Evolutionary conservation across 2,329 filamentous ascomycete genomes (phyloP), one percentile per base, ranked within the genome.

Genomic region (Calcarisporium arbuscula): DNA sequence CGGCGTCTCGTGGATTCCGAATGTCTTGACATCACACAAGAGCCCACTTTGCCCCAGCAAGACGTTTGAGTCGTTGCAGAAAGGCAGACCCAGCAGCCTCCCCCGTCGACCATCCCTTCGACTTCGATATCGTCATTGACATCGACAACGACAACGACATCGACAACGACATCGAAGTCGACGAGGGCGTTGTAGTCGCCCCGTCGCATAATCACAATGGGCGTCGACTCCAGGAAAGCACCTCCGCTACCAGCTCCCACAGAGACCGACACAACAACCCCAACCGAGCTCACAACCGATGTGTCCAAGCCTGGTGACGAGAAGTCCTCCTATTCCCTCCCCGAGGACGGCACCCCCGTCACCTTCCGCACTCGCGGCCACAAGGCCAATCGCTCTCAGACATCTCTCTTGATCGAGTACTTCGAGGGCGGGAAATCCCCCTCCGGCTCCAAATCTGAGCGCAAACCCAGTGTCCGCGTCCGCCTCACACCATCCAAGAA

Each of bases 361-460:
- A 96, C 87, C 41, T 94, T 98, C 58, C 80, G 82, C 55, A 95
- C 90, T 28, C 77, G 74, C 40, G 71, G 75, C 50, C 72, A 76
- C 54, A 66, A 63, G 45, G 52, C 67, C 42, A 73, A 66, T 53
- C 64, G 76, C 49, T 94, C 86, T 29, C 88, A 94, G 65, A 94
- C 89, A 23, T 94, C 86, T 37, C 71, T 95, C 46, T 70, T 95
- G 50, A 95, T 95, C 52, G 89, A 95, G 64, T 95, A 94, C 61
- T 95, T 94, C 53, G 89, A 95, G 63, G 85, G 80, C 47, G 78
- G 81, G 43, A 89, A 85, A 36, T 61, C 70, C 38, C 67, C 68
- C 44, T 56, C 62, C 27, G n/a, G n/a, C n/a, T 65, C 74, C 37
- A 70, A 69, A 49, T 68, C 69, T 48, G 74, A 78, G 48, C 81